Conservation (phyloP, 176 grass and related monocot species). For the Musa acuminata region DNA sequence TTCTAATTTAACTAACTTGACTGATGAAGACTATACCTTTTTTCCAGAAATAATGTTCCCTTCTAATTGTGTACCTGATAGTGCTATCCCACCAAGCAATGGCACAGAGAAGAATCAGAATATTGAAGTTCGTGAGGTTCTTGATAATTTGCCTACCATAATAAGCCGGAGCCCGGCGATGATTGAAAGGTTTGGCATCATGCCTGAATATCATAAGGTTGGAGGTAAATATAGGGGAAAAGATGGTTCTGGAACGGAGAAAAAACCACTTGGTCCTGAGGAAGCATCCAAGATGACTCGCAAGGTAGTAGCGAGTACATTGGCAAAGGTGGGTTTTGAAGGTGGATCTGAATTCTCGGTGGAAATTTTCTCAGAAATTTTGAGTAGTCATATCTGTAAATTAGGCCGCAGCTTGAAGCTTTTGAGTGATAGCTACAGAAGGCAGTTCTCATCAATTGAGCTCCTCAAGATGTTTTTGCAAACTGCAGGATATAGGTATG, state of each 20-base stretch:
- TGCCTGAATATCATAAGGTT: slow-evolving; percentile 89
- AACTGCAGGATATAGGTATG: slow-evolving; percentile 62
- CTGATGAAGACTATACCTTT: slow-evolving; percentile 46
- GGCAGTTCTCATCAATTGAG: slow-evolving; percentile 83
- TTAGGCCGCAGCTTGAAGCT: slow-evolving; percentile 62
- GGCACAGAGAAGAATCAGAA: slow-evolving; percentile 27
- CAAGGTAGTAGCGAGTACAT: slow-evolving; percentile 47
- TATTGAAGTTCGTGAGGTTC: slow-evolving; percentile 67
- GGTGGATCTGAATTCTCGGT: slow-evolving; percentile 61
- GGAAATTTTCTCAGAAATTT: slow-evolving; percentile 72
- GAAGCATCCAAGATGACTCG: slow-evolving; percentile 55
- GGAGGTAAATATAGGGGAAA: slow-evolving; percentile 94
- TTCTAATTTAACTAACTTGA: slow-evolving; percentile 45
- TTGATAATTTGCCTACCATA: slow-evolving; percentile 85
- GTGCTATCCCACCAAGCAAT: slow-evolving; percentile 56
- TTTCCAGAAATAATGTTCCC: slow-evolving; percentile 87
- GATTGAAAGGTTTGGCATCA: slow-evolving; percentile 96
- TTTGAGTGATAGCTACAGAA: slow-evolving; percentile 83
- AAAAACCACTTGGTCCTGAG: slow-evolving; percentile 60
- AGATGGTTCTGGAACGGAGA: slow-evolving; percentile 53
- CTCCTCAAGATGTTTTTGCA: slow-evolving; percentile 97
- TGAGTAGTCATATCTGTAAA: slow-evolving; percentile 62
- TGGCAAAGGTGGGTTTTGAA: slow-evolving; percentile 40
- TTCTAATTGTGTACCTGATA: slow-evolving; percentile 84
- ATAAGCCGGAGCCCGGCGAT: slow-evolving; percentile 79